phyloP scores from a whole-genome alignment of 345 rosid species.

The Eucalyptus globulus region DNA sequence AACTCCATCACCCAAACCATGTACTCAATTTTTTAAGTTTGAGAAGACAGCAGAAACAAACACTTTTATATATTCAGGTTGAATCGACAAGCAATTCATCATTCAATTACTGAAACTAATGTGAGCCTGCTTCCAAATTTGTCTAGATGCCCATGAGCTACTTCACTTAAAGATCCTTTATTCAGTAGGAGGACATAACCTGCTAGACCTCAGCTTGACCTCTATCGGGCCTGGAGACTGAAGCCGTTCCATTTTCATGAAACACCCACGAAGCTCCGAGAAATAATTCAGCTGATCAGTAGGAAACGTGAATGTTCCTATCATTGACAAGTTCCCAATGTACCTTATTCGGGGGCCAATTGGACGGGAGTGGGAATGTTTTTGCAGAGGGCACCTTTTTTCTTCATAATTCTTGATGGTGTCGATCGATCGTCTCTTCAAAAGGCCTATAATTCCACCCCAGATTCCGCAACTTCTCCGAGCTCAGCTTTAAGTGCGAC shows the following conservation, averaged over 20 bases:
- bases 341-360: not conserved
- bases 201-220: not conserved
- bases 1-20: not conserved
- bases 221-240: not conserved
- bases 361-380: not conserved
- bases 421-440: constrained; percentile 25
- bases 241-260: not conserved
- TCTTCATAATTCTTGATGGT: constrained; percentile 7
- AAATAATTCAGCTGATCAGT: not conserved
- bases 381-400: not conserved
- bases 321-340: not conserved
- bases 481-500: constrained; percentile 1
- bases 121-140: not conserved
- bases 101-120: not conserved
- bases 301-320: not conserved
- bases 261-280: not conserved
- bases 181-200: not conserved
- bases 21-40: not conserved
- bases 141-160: not conserved
- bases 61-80: not conserved
- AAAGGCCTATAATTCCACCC: constrained; percentile 38
- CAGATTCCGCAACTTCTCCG: constrained; percentile 24
- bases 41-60: not conserved
- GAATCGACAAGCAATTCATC: not conserved
- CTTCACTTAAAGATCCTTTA: not conserved